Base-by-base conservation (phyloP, 176 grass and related monocot genomes). In the Paspalum vaginatum region DNA sequence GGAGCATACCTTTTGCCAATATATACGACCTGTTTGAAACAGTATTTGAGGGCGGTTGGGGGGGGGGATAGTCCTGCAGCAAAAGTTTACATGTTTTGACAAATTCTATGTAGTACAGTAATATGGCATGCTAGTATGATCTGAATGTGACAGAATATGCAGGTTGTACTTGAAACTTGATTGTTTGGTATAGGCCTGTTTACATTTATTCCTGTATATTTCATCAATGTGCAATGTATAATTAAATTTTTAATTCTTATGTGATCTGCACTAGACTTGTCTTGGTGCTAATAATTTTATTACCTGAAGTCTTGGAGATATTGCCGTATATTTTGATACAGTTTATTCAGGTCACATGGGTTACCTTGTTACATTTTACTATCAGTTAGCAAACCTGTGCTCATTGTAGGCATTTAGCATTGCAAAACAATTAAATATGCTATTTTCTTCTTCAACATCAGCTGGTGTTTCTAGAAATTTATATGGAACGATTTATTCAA, bases 401-500 rank as follows among this genome's bases (percentile, higher is more conserved):
- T 72, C 20, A 27, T 39, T 52, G 25, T 42, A 62, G 66, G 10
- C 5, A 71, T 72, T 71, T 85, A 47, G 62, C 44, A 41, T 63
- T 73, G 40, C 24, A 76, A 61, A 38, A 69, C 53, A 64, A 61
- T 64, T 20, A 64, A 63, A 53, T 82, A n/a, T 72, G 40, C 44
- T 73, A 20, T 73, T 83, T 58, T 63, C 15, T 77, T 71, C 40
- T 78, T 44, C 73, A 82, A 47, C 55, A 45, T 75, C 63, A 62
- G n/a, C 44, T 37, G 84, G 61, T 57, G 54, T 68, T 82, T 84
- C 76, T 72, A 78, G 83, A 80, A 88, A 56, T 82, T 88, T 82
- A 52, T 60, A 84, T 59, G 69, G 75, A 9, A 54, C 81, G 26
- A 42, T 53, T 70, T 84, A 73, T 46, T 83, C 89, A 21, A 53